Conservation (phyloP, 2,329 filamentous ascomycete species). For the Fusarium dimerum region DNA sequence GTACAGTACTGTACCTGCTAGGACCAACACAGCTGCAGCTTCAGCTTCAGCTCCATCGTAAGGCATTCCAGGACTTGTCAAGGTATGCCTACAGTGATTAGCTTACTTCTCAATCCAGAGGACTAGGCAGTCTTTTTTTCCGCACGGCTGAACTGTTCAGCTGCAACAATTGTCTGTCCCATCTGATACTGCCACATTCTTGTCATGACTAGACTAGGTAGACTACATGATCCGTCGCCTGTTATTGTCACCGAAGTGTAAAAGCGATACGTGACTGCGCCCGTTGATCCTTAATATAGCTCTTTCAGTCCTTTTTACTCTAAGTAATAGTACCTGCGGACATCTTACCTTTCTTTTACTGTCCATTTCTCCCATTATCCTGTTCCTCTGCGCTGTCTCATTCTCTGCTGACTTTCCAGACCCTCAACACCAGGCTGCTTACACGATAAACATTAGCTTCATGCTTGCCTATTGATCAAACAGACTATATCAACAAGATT, state of each 20-base stretch:
- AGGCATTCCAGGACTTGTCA: constrained; percentile 17
- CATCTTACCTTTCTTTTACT: no score
- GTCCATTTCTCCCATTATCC: not conserved
- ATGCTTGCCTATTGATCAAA: not conserved
- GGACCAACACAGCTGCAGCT: no score
- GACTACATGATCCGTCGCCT: not conserved
- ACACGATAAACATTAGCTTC: not conserved
- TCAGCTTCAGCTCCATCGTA: constrained; percentile 11
- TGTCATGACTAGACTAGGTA: no score
- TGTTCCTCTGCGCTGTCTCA: not conserved
- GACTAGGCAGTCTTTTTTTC: not conserved
- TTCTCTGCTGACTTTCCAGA: not conserved
- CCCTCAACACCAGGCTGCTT: not conserved
- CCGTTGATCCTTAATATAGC: not conserved
- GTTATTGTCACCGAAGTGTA: constrained; percentile 1
- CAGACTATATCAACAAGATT: not conserved
- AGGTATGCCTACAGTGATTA: not conserved
- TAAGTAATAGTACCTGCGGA: no score
- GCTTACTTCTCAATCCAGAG: not conserved
- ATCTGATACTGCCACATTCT: no score
- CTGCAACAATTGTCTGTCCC: no score
- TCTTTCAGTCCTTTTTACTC: no score
- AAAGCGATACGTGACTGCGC: not conserved
- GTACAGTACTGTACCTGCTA: not conserved
- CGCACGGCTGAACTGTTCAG: no score